Evolutionary conservation across 192 early-diverging fungal genomes (phyloP), one percentile per base, ranked within the genome.

Genomic region (Podila verticillata): DNA sequence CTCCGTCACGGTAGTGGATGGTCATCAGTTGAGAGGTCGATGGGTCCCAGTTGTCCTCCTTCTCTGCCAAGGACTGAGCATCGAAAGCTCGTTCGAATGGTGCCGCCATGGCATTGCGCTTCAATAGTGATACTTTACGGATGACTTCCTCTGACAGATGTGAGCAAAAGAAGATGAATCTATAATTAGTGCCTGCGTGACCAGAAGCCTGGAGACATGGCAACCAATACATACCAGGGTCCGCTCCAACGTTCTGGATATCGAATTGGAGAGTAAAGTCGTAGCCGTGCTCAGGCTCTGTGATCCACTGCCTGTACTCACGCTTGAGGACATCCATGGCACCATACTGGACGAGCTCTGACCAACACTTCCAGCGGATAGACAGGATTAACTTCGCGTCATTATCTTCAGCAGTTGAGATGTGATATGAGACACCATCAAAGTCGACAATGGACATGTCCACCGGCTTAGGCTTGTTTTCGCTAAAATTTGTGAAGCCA

Each of bases 101-200:
- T 31, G 96, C 96, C 13, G 98, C 95, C 65, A 99, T 82, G 39
- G 94, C 91, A 82, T 98, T 97, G 58, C 97, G 94, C 87, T 99
- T 99, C 66, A 99, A 84, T 60, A 97, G 75, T 57, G 95, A 89
- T 39, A 97, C 83, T 63, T 94, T 94, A 59, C 91, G 92, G 49
- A 97, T 90, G 39, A 98, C 73, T 15, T 77, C 91, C 63, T 91
- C 90, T 88, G 64, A 63, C 48, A 44, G 28, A 48, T 26, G 24
- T 63, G 31, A 30, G 30, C 5, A 20, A 15, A 20, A 56, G 36
- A 22, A 48, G 35, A 65, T 57, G 31, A 2, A 19, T 24, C 30
- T 20, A 35, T 54, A 20, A 48, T 24, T 65, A 61, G 39, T 44
- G 39, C 13, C 10, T 44, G 39, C 7, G 39, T 44, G 3, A 1